These are phyloP conservation scores for Luzula sylvatica DNA, from an alignment of 176 grass and related monocot species.

Conservation along the genomic window DNA sequence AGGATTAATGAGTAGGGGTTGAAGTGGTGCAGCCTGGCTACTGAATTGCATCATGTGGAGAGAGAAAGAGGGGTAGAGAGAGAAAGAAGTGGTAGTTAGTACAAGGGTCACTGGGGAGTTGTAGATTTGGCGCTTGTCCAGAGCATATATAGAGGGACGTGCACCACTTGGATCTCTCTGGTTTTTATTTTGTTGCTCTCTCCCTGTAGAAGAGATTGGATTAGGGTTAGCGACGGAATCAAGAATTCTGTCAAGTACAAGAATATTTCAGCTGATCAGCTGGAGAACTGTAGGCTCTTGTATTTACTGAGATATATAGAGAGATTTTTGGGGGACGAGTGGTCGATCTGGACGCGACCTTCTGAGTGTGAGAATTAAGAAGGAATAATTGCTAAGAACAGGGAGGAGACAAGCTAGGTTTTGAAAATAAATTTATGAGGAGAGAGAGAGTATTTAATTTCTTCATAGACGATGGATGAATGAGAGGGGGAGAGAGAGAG, in stretches of 20 bases:
- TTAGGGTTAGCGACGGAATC: slow-evolving; percentile 15
- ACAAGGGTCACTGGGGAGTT: slow-evolving; percentile 36
- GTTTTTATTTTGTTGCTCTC: slow-evolving; percentile 30
- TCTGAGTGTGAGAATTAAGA: not conserved
- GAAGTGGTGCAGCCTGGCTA: slow-evolving; percentile 45
- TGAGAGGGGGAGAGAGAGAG: slow-evolving; percentile 8
- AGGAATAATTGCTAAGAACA: not conserved
- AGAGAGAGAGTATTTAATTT: slow-evolving; percentile 5
- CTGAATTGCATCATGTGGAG: slow-evolving; percentile 95
- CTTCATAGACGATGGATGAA: slow-evolving; percentile 2
- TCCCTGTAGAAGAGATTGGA: slow-evolving; percentile 34
- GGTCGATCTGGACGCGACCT: not conserved
- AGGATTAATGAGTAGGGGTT: slow-evolving; percentile 25
- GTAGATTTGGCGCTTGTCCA: slow-evolving; percentile 91
- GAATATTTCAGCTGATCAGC: slow-evolving; percentile 64
- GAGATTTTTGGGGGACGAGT: not conserved
- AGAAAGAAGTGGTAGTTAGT: slow-evolving; percentile 22
- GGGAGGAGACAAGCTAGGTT: slow-evolving; percentile 11
- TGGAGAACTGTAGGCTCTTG: slow-evolving; percentile 25
- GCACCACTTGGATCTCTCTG: slow-evolving; percentile 40
- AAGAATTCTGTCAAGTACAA: slow-evolving; percentile 47
- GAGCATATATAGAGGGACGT: slow-evolving; percentile 90
- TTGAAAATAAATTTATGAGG: slow-evolving; percentile 4
- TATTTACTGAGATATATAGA: slow-evolving; percentile 12
- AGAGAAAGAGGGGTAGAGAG: slow-evolving; percentile 30